Base-by-base conservation (phyloP, 2,329 filamentous ascomycete species). In the Diaporthe batatas region DNA sequence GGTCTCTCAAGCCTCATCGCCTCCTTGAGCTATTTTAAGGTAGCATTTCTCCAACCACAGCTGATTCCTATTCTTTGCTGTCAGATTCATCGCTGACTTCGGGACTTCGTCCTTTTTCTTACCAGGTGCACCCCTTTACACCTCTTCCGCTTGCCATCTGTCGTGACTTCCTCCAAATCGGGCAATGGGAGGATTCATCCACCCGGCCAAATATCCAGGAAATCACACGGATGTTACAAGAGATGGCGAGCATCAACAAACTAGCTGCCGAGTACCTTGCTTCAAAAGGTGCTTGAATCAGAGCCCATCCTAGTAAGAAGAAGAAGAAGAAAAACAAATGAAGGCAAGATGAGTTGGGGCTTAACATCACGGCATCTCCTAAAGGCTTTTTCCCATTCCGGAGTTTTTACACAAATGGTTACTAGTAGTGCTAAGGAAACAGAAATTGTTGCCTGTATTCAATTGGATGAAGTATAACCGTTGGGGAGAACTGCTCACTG, bases 11-110 rank as follows among this genome's bases (percentile, higher is more conserved):
- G 49, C n/a, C 23, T 53, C n/a, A 53, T 53, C n/a, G 49, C 49
- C n/a, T 53, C 49, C 7, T 53, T 53, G n/a, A 53, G 49, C 49
- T 53, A 25, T 53, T 53, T 53, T n/a, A 53, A 53, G n/a, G 49
- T 53, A 53, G 8, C n/a, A 53, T n/a, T 14, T 53, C 11, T 53
- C 25, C 49, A 10, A 23, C 12, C n/a, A 53, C 2, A 14, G 25
- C 25, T 53, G 1, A n/a, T 47, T 16, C 3, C 8, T 10, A 16
- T 14, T 53, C 1, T 16, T 16, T 8, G 49, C 6, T n/a, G n/a
- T 25, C 49, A n/a, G 10, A 53, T 14, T 25, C 25, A 3, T 14
- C 49, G 8, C 49, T 53, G 49, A 53, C 49, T 12, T 21, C 21
- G n/a, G 29, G 29, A 29, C 29, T 29, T 29, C 4, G 7, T n/a